A percentile compares a stretch with the other conserved stretches of the same genome.
Conservation (phyloP, 2,329 filamentous ascomycete genomes). For the Diaporthe caulivora region DNA sequence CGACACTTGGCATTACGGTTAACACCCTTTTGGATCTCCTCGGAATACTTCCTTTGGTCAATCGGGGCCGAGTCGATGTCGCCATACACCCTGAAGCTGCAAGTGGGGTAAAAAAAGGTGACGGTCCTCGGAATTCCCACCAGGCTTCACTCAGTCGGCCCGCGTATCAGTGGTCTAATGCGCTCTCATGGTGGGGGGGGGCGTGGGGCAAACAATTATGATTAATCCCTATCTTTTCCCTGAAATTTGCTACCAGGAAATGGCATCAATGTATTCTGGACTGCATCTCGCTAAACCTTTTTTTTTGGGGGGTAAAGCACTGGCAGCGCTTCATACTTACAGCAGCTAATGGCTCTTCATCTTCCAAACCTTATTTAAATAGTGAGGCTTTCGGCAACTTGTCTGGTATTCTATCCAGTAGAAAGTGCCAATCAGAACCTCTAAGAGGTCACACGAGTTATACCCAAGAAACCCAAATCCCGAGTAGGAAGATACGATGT, state of each 20-base stretch:
- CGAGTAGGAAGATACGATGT: neutral
- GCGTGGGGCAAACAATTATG: neutral
- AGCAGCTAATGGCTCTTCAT: neutral
- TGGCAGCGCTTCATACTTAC: neutral
- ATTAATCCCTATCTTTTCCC: neutral
- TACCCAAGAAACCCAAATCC: too few relatives aligned
- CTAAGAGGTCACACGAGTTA: too few relatives aligned
- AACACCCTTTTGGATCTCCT: neutral
- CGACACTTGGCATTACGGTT: slow-evolving; percentile 22
- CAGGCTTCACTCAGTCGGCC: neutral
- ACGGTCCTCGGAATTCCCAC: neutral
- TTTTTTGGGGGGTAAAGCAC: too few relatives aligned
- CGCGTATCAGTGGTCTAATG: neutral
- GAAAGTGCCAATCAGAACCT: neutral
- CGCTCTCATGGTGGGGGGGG: neutral
- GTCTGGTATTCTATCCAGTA: too few relatives aligned
- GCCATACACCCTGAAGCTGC: slow-evolving; percentile 18
- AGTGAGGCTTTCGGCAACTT: too few relatives aligned
- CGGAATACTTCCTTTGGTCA: neutral
- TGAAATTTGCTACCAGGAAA: too few relatives aligned
- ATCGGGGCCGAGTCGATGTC: neutral
- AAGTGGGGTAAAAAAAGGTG: neutral
- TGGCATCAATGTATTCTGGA: neutral
- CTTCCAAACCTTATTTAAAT: neutral
- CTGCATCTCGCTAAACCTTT: neutral